phyloP scores from a whole-genome alignment of 108 stramenopile genomes.

The Fragilariopsis cylindrus region DNA sequence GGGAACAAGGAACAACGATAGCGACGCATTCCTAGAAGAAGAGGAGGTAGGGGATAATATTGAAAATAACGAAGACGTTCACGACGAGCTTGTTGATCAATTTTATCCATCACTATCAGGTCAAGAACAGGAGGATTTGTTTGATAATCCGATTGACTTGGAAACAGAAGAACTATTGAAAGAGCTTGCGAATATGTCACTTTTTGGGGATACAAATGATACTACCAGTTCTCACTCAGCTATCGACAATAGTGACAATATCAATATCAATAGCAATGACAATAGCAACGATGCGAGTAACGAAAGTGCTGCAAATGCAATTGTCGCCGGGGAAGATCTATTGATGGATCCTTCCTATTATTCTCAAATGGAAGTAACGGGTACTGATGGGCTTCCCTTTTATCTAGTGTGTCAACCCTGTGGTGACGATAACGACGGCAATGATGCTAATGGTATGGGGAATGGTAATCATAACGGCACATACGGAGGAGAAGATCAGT shows the following conservation, averaged over 20 bases:
- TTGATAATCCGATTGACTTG: conserved; percentile 9
- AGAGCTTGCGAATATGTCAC: conserved; percentile 26
- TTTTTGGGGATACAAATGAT: not conserved
- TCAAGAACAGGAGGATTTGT: conserved; percentile 4
- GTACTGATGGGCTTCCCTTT: conserved; percentile 24
- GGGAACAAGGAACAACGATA: not conserved
- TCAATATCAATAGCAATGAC: not conserved
- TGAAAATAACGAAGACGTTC: not conserved
- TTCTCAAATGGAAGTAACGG: not conserved
- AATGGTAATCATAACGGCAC: not conserved
- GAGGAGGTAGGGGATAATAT: conserved; percentile 4
- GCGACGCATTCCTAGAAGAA: not conserved
- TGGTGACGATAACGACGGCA: conserved; percentile 1
- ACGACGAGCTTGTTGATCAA: conserved; percentile 1
- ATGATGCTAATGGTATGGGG: not conserved
- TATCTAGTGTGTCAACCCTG: conserved; percentile 37
- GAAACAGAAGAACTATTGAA: conserved; percentile 30
- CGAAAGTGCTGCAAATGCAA: not conserved
- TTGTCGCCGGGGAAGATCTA: not conserved
- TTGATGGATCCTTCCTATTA: not conserved
- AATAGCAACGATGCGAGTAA: not conserved
- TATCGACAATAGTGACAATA: not conserved
- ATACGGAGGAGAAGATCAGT: not conserved
- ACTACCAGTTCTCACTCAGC: not conserved
- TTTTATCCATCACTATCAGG: not conserved